Evolutionary conservation across 2,329 filamentous ascomycete genomes (phyloP), one percentile per base, ranked within the genome.

Genomic region (Pseudogymnoascus sp.): DNA sequence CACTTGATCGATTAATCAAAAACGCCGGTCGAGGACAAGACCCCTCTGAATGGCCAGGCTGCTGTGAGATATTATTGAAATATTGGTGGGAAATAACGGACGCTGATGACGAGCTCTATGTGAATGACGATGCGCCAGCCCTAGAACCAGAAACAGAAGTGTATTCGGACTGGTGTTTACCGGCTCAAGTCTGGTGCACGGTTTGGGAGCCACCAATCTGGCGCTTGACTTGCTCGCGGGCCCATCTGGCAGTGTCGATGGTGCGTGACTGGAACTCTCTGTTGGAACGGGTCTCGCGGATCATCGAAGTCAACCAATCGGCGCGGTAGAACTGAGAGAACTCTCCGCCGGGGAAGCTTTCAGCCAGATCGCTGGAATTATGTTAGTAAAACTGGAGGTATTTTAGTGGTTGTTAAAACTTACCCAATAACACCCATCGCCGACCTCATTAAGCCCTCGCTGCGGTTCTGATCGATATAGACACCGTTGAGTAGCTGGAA

Each of bases 361-460:
- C 93, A 58, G 93, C 91, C 66, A 99, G 83, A 73, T 99, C 94
- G 78, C 93, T 96, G 67, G 15, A 54, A 33, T 41, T 5, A 35
- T 13, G 54, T 36, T n/a, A 9, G 35, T 59, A 60, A 40, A 29
- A 61, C 15, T 21, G 8, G 13, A 10, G 26, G 29, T 41, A 24
- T 33, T 10, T 64, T 59, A 40, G 10, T 58, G 11, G 21, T 5
- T 17, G 21, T 59, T 11, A 26, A n/a, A 15, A 77, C 87, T 73
- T 83, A 96, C 91, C 92, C 94, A 77, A 99, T 90, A 61, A 97
- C 92, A 74, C 94, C 94, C 90, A 97, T 97, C 7, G 89, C 85
- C n/a, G 93, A 90, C 68, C 94, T 84, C 81, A 97, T 88, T 58
- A 99, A 81, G 36, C 89, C 86, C 77, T 99, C 94, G 71, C 91